Conservation (phyloP, 2,329 filamentous ascomycete species). For the Pseudohalonectria lignicola region DNA sequence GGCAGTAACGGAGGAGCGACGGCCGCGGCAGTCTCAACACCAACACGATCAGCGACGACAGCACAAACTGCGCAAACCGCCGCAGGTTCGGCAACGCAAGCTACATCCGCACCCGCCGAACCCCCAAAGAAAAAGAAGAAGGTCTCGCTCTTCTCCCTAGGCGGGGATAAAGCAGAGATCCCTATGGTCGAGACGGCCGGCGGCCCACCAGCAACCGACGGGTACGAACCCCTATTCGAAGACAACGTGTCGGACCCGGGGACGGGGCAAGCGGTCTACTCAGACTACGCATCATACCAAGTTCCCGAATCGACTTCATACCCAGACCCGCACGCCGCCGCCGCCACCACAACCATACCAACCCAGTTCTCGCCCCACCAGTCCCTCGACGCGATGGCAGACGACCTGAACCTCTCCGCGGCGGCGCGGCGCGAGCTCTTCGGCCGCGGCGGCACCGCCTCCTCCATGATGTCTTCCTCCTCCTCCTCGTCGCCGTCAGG, state of each 20-base stretch:
- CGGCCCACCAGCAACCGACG: constrained; percentile 13
- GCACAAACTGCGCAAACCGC: background rate
- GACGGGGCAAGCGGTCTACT: background rate
- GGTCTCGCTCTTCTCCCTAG: constrained; percentile 60
- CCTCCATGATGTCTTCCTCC: constrained; percentile 19
- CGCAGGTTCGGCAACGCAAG: constrained; percentile 6
- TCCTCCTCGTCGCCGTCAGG: too few relatives aligned
- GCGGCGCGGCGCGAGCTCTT: constrained; percentile 75
- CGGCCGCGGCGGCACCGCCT: constrained; percentile 48
- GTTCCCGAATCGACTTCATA: too few relatives aligned
- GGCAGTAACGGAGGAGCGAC: too few relatives aligned
- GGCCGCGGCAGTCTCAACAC: constrained; percentile 6
- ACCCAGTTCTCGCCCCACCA: too few relatives aligned
- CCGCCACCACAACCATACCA: constrained; percentile 12
- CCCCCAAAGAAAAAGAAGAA: constrained; percentile 51
- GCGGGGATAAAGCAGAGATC: constrained; percentile 26
- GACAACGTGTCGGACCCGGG: constrained; percentile 6
- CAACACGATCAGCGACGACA: constrained; percentile 2
- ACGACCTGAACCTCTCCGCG: constrained; percentile 68
- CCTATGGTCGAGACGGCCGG: too few relatives aligned
- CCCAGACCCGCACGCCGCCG: constrained; percentile 17
- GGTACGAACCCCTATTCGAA: constrained; percentile 43
- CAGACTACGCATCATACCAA: constrained; percentile 2
- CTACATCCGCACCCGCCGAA: constrained; percentile 12
- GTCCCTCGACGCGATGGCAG: constrained; percentile 59